These are phyloP conservation scores for Neonectria coccinea DNA, from an alignment of 2,329 filamentous ascomycete species.

Conservation along the genomic window DNA sequence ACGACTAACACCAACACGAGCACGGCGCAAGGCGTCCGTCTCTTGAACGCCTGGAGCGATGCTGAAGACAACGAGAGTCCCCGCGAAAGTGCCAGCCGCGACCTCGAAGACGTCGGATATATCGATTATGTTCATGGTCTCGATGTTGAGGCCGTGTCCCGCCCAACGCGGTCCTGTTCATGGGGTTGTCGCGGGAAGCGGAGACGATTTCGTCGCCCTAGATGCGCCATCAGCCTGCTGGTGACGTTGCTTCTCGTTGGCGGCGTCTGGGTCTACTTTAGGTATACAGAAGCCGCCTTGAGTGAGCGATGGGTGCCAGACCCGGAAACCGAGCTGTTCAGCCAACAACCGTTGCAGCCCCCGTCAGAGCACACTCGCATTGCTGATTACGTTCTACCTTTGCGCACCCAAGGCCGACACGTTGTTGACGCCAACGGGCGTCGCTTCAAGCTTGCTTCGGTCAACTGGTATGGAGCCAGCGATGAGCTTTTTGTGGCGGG, in stretches of 20 bases:
- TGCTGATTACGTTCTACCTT: slow-evolving; percentile 64
- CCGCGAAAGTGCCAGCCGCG: neutral
- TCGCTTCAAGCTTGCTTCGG: slow-evolving; percentile 71
- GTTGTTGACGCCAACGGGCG: slow-evolving; percentile 68
- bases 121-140: slow-evolving; percentile 7
- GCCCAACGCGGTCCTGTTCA: slow-evolving; percentile 10
- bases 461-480: slow-evolving; percentile 80
- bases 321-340: slow-evolving; percentile 58
- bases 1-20: slow-evolving; percentile 20
- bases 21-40: slow-evolving; percentile 28
- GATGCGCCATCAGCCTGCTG: slow-evolving; percentile 53
- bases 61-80: slow-evolving; percentile 19
- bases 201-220: slow-evolving; percentile 27
- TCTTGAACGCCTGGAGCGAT: slow-evolving; percentile 39
- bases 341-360: slow-evolving; percentile 59
- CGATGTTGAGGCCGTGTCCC: slow-evolving; percentile 20
- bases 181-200: slow-evolving; percentile 5
- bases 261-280: slow-evolving; percentile 56
- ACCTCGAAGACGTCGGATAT: neutral
- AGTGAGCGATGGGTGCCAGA: slow-evolving; percentile 63
- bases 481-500: slow-evolving; percentile 74
- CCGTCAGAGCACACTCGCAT: slow-evolving; percentile 59
- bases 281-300: slow-evolving; percentile 59
- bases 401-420: slow-evolving; percentile 69
- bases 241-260: slow-evolving; percentile 42